Conservation (phyloP, 2,329 filamentous ascomycete species). For the Laburnicola sp. region DNA sequence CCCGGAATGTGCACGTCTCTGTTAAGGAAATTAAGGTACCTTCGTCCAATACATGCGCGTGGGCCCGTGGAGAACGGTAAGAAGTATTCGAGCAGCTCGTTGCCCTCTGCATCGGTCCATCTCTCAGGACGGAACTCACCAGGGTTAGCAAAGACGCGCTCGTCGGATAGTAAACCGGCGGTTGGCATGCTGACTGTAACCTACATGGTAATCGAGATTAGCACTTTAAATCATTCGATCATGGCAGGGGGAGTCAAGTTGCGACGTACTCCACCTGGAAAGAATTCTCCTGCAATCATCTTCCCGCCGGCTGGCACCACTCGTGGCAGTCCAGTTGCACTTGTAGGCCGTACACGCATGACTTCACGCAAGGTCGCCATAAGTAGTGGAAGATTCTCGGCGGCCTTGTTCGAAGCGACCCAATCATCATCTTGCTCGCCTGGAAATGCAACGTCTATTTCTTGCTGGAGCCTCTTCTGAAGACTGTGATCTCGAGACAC, state of each 20-base stretch:
- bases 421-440: background rate
- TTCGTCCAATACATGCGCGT: background rate
- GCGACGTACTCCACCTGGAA: background rate
- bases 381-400: background rate
- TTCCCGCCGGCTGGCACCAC: background rate
- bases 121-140: too few species aligned
- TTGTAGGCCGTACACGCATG: conserved; percentile 1
- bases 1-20: background rate
- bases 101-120: too few species aligned
- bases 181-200: background rate
- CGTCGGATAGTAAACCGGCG: background rate
- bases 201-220: background rate
- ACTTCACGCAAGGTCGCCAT: background rate
- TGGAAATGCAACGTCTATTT: background rate
- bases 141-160: background rate
- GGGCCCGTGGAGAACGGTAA: conserved; percentile 3
- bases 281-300: background rate
- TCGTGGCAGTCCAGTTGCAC: background rate
- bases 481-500: background rate
- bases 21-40: background rate
- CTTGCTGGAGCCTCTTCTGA: background rate
- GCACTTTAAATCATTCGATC: background rate
- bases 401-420: background rate
- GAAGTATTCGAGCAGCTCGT: background rate
- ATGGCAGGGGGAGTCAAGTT: too few species aligned